A percentile compares a stretch with the other conserved stretches of the same genome.
Evolutionary conservation across 768 basidiomycete species (phyloP).

Genomic region (Lactifluus pinguis): DNA sequence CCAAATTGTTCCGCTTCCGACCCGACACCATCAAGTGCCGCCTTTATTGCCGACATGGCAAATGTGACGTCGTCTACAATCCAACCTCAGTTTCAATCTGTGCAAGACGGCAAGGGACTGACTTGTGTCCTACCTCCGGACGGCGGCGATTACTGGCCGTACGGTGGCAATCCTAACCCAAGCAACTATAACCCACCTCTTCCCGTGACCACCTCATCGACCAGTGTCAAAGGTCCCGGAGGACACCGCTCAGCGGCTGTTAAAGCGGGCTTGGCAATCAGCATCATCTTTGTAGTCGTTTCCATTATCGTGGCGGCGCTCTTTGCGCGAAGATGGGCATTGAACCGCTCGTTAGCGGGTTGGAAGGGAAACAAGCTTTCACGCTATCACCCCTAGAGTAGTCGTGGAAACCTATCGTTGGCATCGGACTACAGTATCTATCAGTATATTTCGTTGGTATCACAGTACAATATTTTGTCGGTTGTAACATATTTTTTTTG

Average conservation of each 20-base stretch:
- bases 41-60: constrained; percentile 49
- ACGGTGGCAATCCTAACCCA: constrained; percentile 39
- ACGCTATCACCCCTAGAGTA: neutral
- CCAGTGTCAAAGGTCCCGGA: constrained; percentile 4
- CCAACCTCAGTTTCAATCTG: constrained; percentile 44
- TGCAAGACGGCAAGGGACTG: constrained; percentile 46
- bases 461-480: neutral
- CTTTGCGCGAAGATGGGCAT: constrained; percentile 41
- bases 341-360: constrained; percentile 17
- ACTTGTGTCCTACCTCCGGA: constrained; percentile 61
- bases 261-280: constrained; percentile 43
- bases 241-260: constrained; percentile 26
- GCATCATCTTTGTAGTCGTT: constrained; percentile 39
- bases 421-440: neutral
- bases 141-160: constrained; percentile 68
- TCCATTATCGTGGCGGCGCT: constrained; percentile 34
- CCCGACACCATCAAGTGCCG: constrained; percentile 41
- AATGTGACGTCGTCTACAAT: constrained; percentile 34
- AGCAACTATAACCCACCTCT: constrained; percentile 23
- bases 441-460: neutral
- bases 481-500: neutral
- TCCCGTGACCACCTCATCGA: constrained; percentile 9
- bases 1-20: constrained; percentile 51
- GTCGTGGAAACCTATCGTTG: neutral
- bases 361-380: neutral